Percentiles rank a stretch among this genome's conserved stretches.
These are phyloP conservation scores for Phialophora tarda DNA, from an alignment of 2,329 filamentous ascomycete genomes.

Conservation along the genomic window DNA sequence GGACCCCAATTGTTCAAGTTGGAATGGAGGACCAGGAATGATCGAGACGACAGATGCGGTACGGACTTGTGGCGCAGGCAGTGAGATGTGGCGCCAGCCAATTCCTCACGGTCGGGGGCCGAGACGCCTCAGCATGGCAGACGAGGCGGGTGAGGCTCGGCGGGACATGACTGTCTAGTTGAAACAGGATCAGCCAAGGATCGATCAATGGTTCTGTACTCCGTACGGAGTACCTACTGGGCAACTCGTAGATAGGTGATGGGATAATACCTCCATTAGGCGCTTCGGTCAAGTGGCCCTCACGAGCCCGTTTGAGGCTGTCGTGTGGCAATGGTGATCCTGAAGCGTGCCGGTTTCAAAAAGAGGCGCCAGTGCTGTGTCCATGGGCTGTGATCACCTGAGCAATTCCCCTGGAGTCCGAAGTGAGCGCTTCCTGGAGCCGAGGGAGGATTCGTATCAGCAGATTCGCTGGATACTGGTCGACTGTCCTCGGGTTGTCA, in stretches of 20 bases:
- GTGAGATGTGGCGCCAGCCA: conserved; percentile 17
- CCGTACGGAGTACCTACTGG: neutral
- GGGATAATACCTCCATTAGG: neutral
- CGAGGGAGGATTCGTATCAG: conserved; percentile 7
- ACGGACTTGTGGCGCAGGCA: conserved; percentile 29
- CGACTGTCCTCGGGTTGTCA: conserved; percentile 5
- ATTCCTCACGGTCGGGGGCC: neutral
- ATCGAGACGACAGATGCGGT: neutral
- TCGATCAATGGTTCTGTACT: neutral
- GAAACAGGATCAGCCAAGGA: neutral
- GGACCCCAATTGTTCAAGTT: neutral
- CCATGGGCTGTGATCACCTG: conserved; percentile 26
- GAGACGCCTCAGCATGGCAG: neutral
- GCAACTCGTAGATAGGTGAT: neutral
- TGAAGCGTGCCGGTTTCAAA: conserved; percentile 25
- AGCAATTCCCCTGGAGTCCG: conserved; percentile 22
- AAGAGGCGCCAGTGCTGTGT: conserved; percentile 14
- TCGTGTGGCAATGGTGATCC: conserved; percentile 1
- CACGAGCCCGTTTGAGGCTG: conserved; percentile 11
- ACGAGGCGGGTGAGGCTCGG: neutral
- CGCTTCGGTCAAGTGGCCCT: conserved; percentile 1
- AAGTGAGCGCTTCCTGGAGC: conserved; percentile 15
- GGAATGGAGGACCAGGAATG: neutral
- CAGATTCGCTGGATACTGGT: neutral
- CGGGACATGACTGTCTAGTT: neutral